Percentiles rank a stretch among this genome's conserved stretches.
Evolutionary conservation across 495 filamentous ascomycete genomes (phyloP).

Genomic region (Rostrohypoxylon terebratum): DNA sequence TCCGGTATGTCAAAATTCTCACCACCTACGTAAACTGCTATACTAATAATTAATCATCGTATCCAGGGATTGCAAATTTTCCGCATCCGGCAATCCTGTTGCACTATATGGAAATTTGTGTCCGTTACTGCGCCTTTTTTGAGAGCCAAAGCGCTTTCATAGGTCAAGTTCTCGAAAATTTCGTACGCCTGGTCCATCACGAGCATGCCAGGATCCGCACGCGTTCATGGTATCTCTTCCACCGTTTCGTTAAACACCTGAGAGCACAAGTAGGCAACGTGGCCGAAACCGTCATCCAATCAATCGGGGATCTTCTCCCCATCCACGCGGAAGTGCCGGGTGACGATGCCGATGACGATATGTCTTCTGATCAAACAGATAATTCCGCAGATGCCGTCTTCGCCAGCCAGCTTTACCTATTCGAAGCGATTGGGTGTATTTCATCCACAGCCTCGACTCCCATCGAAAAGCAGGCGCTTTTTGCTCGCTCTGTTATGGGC

Average conservation of each 20-base stretch:
- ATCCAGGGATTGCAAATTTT: slow-evolving; percentile 81
- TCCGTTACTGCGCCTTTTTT: slow-evolving; percentile 94
- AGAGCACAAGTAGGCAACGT: slow-evolving; percentile 85
- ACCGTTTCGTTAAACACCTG: slow-evolving; percentile 90
- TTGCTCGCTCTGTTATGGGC: slow-evolving; percentile 84
- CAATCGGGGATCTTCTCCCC: slow-evolving; percentile 86
- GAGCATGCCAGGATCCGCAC: slow-evolving; percentile 84
- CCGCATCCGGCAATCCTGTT: slow-evolving; percentile 91
- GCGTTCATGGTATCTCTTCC: slow-evolving; percentile 96
- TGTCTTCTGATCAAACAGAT: slow-evolving; percentile 91
- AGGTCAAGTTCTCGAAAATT: slow-evolving; percentile 87
- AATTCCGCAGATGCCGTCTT: slow-evolving; percentile 90
- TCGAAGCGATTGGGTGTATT: slow-evolving; percentile 92
- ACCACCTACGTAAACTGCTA: neutral
- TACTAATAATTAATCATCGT: slow-evolving; percentile 22
- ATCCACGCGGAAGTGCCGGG: slow-evolving; percentile 89
- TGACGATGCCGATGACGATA: slow-evolving; percentile 85
- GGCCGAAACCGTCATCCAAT: slow-evolving; percentile 87
- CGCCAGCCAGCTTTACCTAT: slow-evolving; percentile 89
- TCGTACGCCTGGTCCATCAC: slow-evolving; percentile 89
- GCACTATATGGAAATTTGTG: slow-evolving; percentile 98
- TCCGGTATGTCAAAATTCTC: slow-evolving; percentile 71
- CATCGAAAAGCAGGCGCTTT: slow-evolving; percentile 82
- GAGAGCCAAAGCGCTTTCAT: slow-evolving; percentile 81
- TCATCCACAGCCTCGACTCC: slow-evolving; percentile 81